A percentile compares a stretch with the other conserved stretches of the same genome.
phyloP scores from a whole-genome alignment of 2,329 filamentous ascomycete species.

The Penicillium sclerotigenum region DNA sequence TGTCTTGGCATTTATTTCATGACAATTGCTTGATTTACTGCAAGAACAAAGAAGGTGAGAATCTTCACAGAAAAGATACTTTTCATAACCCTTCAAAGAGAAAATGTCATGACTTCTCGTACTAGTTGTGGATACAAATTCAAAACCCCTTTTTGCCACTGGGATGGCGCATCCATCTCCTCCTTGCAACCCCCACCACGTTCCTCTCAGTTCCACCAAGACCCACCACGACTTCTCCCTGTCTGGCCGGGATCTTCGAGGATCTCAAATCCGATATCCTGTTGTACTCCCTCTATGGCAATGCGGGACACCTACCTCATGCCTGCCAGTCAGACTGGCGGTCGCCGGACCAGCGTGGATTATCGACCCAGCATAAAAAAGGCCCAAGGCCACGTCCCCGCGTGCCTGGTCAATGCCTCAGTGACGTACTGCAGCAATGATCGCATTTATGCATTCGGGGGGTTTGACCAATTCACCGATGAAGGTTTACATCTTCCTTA shows the following conservation, averaged over 20 bases:
- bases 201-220: conserved; percentile 28
- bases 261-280: conserved; percentile 25
- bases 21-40: not conserved
- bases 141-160: not conserved
- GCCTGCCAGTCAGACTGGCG: conserved; percentile 76
- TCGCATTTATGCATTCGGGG: conserved; percentile 95
- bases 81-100: not conserved
- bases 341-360: conserved; percentile 60
- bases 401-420: conserved; percentile 94
- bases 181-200: conserved; percentile 22
- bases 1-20: conserved; percentile 16
- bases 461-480: conserved; percentile 97
- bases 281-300: conserved; percentile 39
- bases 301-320: conserved; percentile 79
- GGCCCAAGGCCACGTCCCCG: conserved; percentile 75
- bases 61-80: not conserved
- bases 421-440: conserved; percentile 99
- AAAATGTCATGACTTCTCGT: not conserved
- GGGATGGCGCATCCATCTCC: conserved; percentile 33
- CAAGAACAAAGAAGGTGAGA: not conserved
- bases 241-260: conserved; percentile 26
- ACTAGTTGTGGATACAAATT: conserved; percentile 1
- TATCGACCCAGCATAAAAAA: conserved; percentile 82
- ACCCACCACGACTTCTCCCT: conserved; percentile 33
- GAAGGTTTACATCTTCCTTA: conserved; percentile 55